These are phyloP conservation scores for Coniochaeta sp. DNA, from an alignment of 2,329 filamentous ascomycete species.

Conservation along the genomic window DNA sequence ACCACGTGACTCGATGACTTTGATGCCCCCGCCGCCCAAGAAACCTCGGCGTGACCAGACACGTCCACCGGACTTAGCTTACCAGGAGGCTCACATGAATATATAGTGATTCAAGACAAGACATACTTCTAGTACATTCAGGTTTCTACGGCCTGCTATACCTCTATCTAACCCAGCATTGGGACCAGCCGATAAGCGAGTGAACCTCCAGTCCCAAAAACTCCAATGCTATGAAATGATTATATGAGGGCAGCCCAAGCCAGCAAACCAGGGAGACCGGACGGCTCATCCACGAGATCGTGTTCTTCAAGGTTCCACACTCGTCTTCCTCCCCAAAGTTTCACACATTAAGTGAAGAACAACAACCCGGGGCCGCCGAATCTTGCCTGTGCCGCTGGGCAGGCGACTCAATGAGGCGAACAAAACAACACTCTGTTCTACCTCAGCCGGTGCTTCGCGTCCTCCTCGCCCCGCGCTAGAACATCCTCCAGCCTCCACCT, in stretches of 20 bases:
- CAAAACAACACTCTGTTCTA: conserved; percentile 7
- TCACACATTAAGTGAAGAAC: not conserved
- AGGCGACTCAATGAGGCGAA: not conserved
- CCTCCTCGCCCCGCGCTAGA: conserved; percentile 43
- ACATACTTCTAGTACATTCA: not conserved
- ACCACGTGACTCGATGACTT: too few relatives aligned
- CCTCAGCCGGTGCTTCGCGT: conserved; percentile 20
- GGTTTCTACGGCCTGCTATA: not conserved
- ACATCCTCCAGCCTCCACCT: conserved; percentile 84
- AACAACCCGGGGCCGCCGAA: not conserved
- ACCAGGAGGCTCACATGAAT: too few relatives aligned
- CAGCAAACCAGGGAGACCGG: not conserved
- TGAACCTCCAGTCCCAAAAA: conserved; percentile 3
- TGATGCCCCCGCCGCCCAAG: too few relatives aligned
- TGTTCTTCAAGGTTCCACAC: not conserved
- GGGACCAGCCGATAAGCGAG: conserved; percentile 3
- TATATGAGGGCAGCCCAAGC: not conserved
- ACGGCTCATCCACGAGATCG: not conserved
- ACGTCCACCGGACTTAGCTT: too few relatives aligned
- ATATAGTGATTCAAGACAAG: not conserved
- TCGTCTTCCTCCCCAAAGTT: not conserved
- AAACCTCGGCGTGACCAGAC: too few relatives aligned
- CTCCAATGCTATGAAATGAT: conserved; percentile 4
- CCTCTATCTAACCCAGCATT: not conserved
- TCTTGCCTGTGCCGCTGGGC: not conserved